Evolutionary conservation across 1,139 yeast species (phyloP), one percentile per base, ranked within the genome.

Genomic region (Scheffersomyces stambukii): DNA sequence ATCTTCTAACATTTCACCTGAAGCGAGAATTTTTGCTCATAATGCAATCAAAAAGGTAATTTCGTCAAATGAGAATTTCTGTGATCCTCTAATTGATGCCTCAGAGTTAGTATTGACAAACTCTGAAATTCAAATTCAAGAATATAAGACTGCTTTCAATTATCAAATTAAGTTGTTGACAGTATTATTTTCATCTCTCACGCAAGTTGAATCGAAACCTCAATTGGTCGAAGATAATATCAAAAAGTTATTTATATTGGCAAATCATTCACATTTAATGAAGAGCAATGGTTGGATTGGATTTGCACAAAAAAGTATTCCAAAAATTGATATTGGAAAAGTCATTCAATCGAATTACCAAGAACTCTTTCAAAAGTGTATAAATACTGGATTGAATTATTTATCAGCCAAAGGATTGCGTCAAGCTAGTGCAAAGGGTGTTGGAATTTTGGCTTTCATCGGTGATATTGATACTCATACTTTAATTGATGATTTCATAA

Each of bases 281-380:
- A 48, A 66, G 6, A 73, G 72, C 31, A 66, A 66, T 35, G 80
- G 83, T 2, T 91, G 98, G 98, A 82, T 88, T 23, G 84, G 84
- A 0, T 57, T 88, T 28, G 78, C 79, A 24, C 76, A 81, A 45
- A 62, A 75, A 31, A 68, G 81, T 8, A 28, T 20, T 6, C 37
- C 35, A 23, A 55, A 58, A 5, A 48, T 76, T 17, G 94, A 89
- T 45, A 83, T 95, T 3, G 82, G 82, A 13, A 44, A 50, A 4
- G 54, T 86, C 27, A 72, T 82, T 4, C 47, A 56, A 2, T 48
- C 52, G 2, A 45, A 70, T 32, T 54, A 67, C n/a, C 46, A 55
- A 1, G 35, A 43, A 3, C 55, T 82, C 16, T 51, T 76, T 8
- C 45, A 50, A 0, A 25, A 28, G 16, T 39, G 43, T 28, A 28